Evolutionary conservation across 768 basidiomycete genomes (phyloP).

Genomic region (Rhodotorula kratochvilovae): DNA sequence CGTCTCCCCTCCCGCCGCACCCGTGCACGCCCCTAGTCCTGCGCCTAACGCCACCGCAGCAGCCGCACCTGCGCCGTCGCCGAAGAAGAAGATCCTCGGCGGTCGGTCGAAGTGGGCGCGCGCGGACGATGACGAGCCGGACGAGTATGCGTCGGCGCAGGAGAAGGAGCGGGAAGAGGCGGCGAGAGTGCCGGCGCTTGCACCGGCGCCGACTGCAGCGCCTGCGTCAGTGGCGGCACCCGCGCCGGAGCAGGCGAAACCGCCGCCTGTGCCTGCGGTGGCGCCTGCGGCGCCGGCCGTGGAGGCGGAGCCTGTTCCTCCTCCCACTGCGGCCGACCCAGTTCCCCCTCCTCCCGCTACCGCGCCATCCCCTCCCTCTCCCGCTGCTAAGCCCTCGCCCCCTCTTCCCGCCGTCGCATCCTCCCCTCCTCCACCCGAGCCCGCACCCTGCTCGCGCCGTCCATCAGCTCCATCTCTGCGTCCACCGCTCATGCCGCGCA

Average conservation of each 20-base stretch:
- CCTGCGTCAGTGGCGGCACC: background rate
- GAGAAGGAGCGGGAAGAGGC: background rate
- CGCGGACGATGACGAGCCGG: slow-evolving; percentile 5
- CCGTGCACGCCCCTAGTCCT: background rate
- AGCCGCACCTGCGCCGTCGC: background rate
- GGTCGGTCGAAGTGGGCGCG: slow-evolving; percentile 14
- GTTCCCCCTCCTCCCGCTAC: too few relatives aligned
- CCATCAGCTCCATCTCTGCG: background rate
- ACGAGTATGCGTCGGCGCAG: background rate
- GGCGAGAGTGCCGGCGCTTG: background rate
- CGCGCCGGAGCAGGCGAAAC: too few relatives aligned
- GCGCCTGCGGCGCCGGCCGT: too few relatives aligned
- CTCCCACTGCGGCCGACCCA: too few relatives aligned
- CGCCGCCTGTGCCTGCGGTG: too few relatives aligned
- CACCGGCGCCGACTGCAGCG: background rate
- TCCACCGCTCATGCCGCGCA: slow-evolving; percentile 54
- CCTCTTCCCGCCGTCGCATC: background rate
- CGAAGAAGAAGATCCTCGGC: slow-evolving; percentile 11
- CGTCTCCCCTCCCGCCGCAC: background rate
- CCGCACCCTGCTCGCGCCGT: slow-evolving; percentile 45
- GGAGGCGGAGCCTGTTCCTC: too few relatives aligned
- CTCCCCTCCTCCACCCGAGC: background rate
- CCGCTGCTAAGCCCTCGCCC: too few relatives aligned
- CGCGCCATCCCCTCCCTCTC: too few relatives aligned
- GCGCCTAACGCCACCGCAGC: too few relatives aligned